Base-by-base conservation (phyloP, 345 rosid species). In the Cardiospermum halicacabum region DNA sequence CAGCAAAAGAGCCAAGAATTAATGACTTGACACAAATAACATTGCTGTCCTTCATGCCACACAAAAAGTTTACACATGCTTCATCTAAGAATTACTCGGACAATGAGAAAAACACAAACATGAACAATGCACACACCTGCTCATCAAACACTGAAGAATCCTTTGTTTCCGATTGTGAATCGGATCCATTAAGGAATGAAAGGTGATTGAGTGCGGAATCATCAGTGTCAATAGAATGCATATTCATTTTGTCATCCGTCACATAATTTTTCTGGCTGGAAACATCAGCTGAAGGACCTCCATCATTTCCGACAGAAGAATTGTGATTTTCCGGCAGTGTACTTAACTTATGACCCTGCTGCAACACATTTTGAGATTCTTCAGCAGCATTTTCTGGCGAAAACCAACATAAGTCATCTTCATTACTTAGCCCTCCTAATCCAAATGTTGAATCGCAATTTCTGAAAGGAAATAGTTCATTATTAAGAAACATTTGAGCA, bases 361-460 rank as follows among this genome's bases (percentile, higher is more conserved):
- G 75, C 69, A 76, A 31, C 36, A 73, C 75, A 60, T 77, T 69
- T 55, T 82, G 86, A 40, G 85, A 75, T 50, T 72, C 84, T 73
- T 85, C 87, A 72, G 67, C 66, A 65, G 79, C 77, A 72, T 70
- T 80, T 39, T 82, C 72, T 58, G 89, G 71, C 39, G 84, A 72
- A 75, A 92, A 83, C 98, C 98, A 91, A 67, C 81, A 76, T 63
- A 89, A 58, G 26, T 76, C 82, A 73, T 82, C 89, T 69, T 84
- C 94, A 60, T 82, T 81, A 72, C 75, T 73, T 39, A 89, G 82
- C 69, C 83, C 79, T 49, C 78, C 90, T 74, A 89, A 58, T 39
- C 88, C 92, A 72, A 87, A 89, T 36, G 92, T 74, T 27, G 96
- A 80, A 72, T 92, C 94, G 70, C 98, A 92, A 66, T 72, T 82